Percentiles rank a stretch among this genome's conserved stretches.
Evolutionary conservation across 345 rosid genomes (phyloP).

Genomic region (Salix purpurea): DNA sequence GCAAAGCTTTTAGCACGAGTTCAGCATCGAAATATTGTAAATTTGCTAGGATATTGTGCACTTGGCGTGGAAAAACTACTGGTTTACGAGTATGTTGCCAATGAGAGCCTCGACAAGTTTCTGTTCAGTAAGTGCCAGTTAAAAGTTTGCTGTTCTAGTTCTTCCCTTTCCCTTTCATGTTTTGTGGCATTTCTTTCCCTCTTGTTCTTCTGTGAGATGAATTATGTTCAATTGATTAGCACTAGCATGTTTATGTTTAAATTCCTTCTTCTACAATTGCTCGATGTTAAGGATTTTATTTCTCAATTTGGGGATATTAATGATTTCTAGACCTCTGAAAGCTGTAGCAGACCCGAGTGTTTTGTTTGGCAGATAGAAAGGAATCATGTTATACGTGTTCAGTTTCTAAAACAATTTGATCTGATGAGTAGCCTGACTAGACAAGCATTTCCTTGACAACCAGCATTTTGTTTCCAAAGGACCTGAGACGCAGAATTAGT

Average conservation of each 20-base stretch:
- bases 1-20: slow-evolving; percentile 85
- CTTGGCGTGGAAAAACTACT: slow-evolving; percentile 81
- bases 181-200: not conserved
- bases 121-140: slow-evolving; percentile 71
- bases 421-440: not conserved
- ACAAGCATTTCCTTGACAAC: not conserved
- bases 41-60: slow-evolving; percentile 77
- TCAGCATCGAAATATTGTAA: slow-evolving; percentile 92
- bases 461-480: not conserved
- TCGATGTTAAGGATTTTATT: no score
- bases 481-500: not conserved
- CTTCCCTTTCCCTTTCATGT: not conserved
- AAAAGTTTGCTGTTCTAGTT: not conserved
- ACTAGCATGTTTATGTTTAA: not conserved
- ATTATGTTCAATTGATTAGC: not conserved
- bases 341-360: not conserved
- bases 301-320: not conserved
- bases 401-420: not conserved
- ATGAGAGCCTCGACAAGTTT: slow-evolving; percentile 92
- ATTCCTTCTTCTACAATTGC: not conserved
- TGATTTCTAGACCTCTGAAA: not conserved
- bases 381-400: not conserved
- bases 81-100: slow-evolving; percentile 75
- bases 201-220: not conserved
- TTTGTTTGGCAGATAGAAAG: not conserved